A percentile compares a stretch with the other conserved stretches of the same genome.
Evolutionary conservation across 2,329 filamentous ascomycete genomes (phyloP).

Genomic region (Penicillium frequentans): DNA sequence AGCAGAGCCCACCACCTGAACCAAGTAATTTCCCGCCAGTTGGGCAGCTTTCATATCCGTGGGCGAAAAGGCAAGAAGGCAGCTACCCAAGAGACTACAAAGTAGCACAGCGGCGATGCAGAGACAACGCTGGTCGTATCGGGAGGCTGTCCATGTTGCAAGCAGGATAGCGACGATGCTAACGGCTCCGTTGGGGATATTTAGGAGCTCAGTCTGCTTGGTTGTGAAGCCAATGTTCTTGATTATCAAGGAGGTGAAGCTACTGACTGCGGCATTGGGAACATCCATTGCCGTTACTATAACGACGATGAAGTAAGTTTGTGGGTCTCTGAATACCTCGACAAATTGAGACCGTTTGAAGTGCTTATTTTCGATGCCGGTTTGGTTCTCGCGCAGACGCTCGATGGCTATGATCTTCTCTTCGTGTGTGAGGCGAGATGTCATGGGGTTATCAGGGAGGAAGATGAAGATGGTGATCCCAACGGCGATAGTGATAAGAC

Average conservation of each 20-base stretch:
- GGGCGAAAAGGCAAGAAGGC: slow-evolving; percentile 41
- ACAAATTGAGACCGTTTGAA: slow-evolving; percentile 49
- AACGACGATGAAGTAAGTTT: slow-evolving; percentile 44
- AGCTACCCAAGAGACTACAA: slow-evolving; percentile 45
- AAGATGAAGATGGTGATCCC: slow-evolving; percentile 40
- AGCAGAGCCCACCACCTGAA: slow-evolving; percentile 39
- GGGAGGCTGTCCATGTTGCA: slow-evolving; percentile 37
- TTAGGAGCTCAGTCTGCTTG: slow-evolving; percentile 45
- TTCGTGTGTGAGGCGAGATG: slow-evolving; percentile 34
- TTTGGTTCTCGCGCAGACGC: slow-evolving; percentile 48
- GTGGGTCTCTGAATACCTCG: slow-evolving; percentile 47
- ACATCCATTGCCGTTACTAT: slow-evolving; percentile 37
- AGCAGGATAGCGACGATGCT: slow-evolving; percentile 40
- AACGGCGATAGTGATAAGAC: slow-evolving; percentile 42
- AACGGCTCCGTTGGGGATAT: slow-evolving; percentile 44
- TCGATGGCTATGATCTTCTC: slow-evolving; percentile 42
- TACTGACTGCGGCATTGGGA: slow-evolving; percentile 45
- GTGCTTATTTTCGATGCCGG: slow-evolving; percentile 53
- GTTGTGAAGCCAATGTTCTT: slow-evolving; percentile 45
- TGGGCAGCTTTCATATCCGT: slow-evolving; percentile 38
- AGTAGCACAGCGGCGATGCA: slow-evolving; percentile 40
- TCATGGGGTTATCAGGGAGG: slow-evolving; percentile 45
- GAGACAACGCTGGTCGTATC: slow-evolving; percentile 41
- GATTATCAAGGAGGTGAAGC: slow-evolving; percentile 44
- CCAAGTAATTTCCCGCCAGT: slow-evolving; percentile 45